phyloP scores from a whole-genome alignment of 148 eudicot genomes.

The Salicornia ramosissima region DNA sequence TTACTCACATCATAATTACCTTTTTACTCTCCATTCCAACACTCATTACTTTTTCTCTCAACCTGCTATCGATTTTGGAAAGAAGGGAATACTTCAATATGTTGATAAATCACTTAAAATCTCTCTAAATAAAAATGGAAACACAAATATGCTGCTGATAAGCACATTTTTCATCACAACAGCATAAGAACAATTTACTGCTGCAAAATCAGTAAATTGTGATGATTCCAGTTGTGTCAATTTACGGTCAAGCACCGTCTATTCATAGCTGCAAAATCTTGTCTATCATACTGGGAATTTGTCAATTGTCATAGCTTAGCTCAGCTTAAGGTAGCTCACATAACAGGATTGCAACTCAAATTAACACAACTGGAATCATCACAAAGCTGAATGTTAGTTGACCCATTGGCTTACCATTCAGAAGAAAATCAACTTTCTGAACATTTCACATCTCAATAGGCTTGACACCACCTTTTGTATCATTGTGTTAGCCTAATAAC shows the following conservation, averaged over 20 bases:
- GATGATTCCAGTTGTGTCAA: no score
- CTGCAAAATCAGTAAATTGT: no score
- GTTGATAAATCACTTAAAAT: not conserved
- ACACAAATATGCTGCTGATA: not conserved
- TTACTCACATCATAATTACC: not conserved
- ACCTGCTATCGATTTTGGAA: not conserved
- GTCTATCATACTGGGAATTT: not conserved
- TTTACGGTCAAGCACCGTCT: not conserved
- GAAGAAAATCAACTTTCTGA: not conserved
- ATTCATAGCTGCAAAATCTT: not conserved
- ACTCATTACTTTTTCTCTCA: not conserved
- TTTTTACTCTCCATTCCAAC: not conserved
- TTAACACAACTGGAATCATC: not conserved
- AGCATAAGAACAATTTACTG: not conserved
- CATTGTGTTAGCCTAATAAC: no score
- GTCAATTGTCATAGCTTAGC: not conserved
- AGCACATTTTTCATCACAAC: not conserved
- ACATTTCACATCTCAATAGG: not conserved
- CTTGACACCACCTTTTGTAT: no score
- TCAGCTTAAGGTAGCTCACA: not conserved
- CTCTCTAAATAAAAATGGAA: not conserved
- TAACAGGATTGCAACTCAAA: not conserved
- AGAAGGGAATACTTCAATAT: no score
- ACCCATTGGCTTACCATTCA: not conserved
- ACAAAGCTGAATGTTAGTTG: not conserved